Conservation (phyloP, 345 rosid genomes). For the Microthlaspi erraticum region DNA sequence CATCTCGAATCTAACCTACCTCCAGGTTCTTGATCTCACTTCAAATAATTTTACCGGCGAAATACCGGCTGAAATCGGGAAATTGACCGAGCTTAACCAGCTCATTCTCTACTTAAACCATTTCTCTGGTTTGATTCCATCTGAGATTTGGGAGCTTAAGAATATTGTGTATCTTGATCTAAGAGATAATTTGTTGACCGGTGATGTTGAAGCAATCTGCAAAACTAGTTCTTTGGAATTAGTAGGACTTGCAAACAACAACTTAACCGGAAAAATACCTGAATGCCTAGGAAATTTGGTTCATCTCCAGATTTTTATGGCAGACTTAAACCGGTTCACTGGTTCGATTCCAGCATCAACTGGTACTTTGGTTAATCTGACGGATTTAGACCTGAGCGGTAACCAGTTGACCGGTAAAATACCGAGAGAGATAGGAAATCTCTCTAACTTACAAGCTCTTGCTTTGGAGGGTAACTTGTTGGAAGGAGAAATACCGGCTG, state of each 20-base stretch:
- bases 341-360: conserved; percentile 73
- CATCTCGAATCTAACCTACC: conserved; percentile 70
- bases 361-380: conserved; percentile 57
- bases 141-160: conserved; percentile 59
- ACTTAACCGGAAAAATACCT: conserved; percentile 68
- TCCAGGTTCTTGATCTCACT: conserved; percentile 90
- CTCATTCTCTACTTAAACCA: conserved; percentile 57
- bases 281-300: conserved; percentile 62
- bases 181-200: conserved; percentile 61
- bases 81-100: conserved; percentile 54
- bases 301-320: conserved; percentile 57
- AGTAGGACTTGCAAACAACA: conserved; percentile 55
- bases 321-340: conserved; percentile 50
- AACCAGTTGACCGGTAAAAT: conserved; percentile 67
- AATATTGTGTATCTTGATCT: conserved; percentile 62
- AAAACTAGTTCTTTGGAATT: conserved; percentile 58
- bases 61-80: conserved; percentile 70
- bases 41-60: conserved; percentile 59
- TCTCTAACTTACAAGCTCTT: conserved; percentile 57
- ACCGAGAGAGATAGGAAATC: conserved; percentile 71
- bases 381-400: conserved; percentile 56
- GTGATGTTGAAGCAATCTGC: conserved; percentile 61
- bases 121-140: conserved; percentile 71
- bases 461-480: conserved; percentile 54
- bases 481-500: conserved; percentile 66